Conservation (phyloP, 129 eudicot species). For the Centrapalus pauciflorus region DNA sequence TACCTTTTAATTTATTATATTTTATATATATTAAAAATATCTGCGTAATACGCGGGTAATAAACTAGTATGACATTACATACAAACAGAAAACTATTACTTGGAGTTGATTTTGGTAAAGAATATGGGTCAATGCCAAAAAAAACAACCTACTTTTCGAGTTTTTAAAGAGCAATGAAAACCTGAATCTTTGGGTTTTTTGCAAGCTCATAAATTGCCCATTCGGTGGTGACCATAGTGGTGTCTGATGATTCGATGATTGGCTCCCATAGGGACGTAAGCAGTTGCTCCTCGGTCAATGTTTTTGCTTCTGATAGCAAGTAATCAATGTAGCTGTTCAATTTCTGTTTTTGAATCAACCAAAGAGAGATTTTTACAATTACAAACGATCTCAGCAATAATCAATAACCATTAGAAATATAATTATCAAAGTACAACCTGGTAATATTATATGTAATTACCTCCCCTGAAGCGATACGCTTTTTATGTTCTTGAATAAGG, state of each 20-base stretch:
- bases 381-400: not conserved
- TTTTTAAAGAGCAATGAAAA: slow-evolving; percentile 13
- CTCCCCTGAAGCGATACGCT: slow-evolving; percentile 43
- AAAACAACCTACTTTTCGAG: too few species aligned
- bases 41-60: too few species aligned
- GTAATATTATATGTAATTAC: too few species aligned
- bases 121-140: too few species aligned
- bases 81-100: not conserved
- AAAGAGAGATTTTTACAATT: not conserved
- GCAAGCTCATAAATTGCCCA: slow-evolving; percentile 75
- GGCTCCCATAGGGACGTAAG: slow-evolving; percentile 63
- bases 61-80: not conserved
- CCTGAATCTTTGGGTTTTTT: slow-evolving; percentile 49
- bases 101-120: not conserved
- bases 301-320: slow-evolving; percentile 48
- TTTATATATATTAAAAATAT: too few species aligned
- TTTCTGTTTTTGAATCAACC: slow-evolving; percentile 30
- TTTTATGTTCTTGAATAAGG: slow-evolving; percentile 40
- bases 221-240: slow-evolving; percentile 62
- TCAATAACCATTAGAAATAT: not conserved
- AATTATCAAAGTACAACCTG: too few species aligned
- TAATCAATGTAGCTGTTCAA: slow-evolving; percentile 46
- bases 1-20: too few species aligned
- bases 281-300: slow-evolving; percentile 35
- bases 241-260: slow-evolving; percentile 61